These are phyloP conservation scores for Amylostereum areolatum DNA, from an alignment of 1,284 basidiomycete genomes.

Conservation along the genomic window DNA sequence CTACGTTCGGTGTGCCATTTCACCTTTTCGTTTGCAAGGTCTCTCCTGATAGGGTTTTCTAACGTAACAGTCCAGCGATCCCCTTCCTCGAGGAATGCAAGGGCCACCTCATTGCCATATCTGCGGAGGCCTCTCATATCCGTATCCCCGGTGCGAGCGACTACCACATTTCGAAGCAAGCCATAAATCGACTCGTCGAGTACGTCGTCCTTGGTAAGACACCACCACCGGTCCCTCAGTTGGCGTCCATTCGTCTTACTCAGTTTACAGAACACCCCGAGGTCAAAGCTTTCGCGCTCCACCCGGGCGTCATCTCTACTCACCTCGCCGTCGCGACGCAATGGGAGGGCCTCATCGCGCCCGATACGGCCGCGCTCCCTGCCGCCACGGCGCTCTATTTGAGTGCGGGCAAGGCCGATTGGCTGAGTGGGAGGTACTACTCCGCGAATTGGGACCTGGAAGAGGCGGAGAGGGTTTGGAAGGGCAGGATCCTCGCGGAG, in stretches of 20 bases:
- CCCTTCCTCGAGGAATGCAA: neutral
- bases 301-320: neutral
- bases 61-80: neutral
- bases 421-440: neutral
- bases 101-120: neutral
- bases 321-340: neutral
- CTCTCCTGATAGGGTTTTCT: too few species aligned
- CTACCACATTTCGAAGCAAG: neutral
- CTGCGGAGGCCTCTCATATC: neutral
- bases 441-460: slow-evolving; percentile 1
- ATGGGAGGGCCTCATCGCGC: neutral
- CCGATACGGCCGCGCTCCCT: neutral
- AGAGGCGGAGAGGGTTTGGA: neutral
- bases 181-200: neutral
- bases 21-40: too few species aligned
- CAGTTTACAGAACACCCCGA: neutral
- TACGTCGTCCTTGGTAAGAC: neutral
- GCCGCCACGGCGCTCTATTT: neutral
- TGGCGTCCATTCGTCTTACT: neutral
- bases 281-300: neutral
- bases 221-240: neutral
- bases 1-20: neutral
- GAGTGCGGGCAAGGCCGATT: neutral
- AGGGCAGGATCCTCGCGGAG: neutral
- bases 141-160: neutral